Evolutionary conservation across 2,329 filamentous ascomycete genomes (phyloP), one percentile per base, ranked within the genome.

Genomic region (Lachnellula cervina): DNA sequence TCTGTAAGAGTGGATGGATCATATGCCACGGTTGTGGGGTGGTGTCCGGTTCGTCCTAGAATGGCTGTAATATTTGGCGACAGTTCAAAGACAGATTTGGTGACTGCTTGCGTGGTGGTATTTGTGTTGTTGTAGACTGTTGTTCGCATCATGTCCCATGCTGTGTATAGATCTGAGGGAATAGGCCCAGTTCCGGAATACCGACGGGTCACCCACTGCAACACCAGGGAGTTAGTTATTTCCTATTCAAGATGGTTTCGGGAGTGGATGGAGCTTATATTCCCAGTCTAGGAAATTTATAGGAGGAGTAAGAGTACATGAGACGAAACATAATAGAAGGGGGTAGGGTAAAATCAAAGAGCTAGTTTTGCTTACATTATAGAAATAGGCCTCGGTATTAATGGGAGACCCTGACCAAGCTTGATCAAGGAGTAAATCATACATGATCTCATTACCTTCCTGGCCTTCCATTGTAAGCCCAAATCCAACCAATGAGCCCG

Each of bases 391-490:
- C 4, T 66, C 55, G 0, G 75, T 77, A 48, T 79, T 68, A 45
- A 80, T 73, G 0, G 77, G 71, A 0, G 62, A 64, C 6, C 46
- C 43, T 2, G 70, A 72, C 78, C 78, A 81, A 32, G 76, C 77
- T 62, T 80, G 78, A 54, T 78, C 75, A 1, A 81, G 70, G 0
- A 80, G 69, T 1, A 80, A 64, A 52, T 76, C 73, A 61, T 80
- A 80, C 55, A 80, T 70, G 56, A 81, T 74, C 52, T 80, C 77
- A 57, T 80, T 80, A 17, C 77, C 77, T 59, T 79, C 77, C 59
- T 79, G 77, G 8, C 72, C 76, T 55, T 80, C 78, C 59, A 75
- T 74, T 0, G 76, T 76, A 4, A 77, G 66, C 1, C 78, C 77
- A 51, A 78, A 75, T 1, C 77, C 78, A 1, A 79, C 70, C 38